These are phyloP conservation scores for Coemansia biformis DNA, from an alignment of 192 early-diverging fungal genomes.

Conservation along the genomic window DNA sequence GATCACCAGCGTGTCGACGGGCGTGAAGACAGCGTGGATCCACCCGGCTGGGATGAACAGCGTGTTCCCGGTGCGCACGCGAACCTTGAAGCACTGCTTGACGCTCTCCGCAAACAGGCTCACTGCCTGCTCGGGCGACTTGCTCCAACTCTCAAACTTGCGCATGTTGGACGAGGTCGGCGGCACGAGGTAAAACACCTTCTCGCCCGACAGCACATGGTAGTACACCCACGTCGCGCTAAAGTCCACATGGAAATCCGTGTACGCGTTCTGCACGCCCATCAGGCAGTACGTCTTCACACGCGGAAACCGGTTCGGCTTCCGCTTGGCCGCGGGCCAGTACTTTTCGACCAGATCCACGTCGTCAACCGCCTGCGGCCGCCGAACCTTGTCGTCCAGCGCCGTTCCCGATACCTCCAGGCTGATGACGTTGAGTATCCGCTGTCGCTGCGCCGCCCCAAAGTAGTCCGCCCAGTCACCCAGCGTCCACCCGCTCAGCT, in stretches of 20 bases:
- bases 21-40: slow-evolving; percentile 94
- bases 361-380: slow-evolving; percentile 77
- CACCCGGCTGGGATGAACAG: slow-evolving; percentile 93
- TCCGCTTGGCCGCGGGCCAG: slow-evolving; percentile 67
- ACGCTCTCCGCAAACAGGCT: slow-evolving; percentile 81
- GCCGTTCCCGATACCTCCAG: slow-evolving; percentile 75
- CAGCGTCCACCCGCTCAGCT: slow-evolving; percentile 71
- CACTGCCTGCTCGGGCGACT: slow-evolving; percentile 65
- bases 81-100: slow-evolving; percentile 71
- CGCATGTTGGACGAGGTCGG: slow-evolving; percentile 78
- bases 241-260: slow-evolving; percentile 88
- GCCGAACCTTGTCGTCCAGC: slow-evolving; percentile 59
- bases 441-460: slow-evolving; percentile 53
- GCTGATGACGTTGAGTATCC: slow-evolving; percentile 83
- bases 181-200: slow-evolving; percentile 84
- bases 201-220: slow-evolving; percentile 79
- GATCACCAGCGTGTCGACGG: slow-evolving; percentile 80
- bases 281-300: slow-evolving; percentile 91
- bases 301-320: slow-evolving; percentile 69
- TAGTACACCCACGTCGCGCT: slow-evolving; percentile 85
- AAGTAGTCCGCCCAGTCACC: slow-evolving; percentile 83
- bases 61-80: slow-evolving; percentile 75
- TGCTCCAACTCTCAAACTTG: slow-evolving; percentile 87
- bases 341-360: slow-evolving; percentile 84
- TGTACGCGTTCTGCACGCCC: slow-evolving; percentile 87